These are phyloP conservation scores for Margaritispora aquatica DNA, from an alignment of 495 filamentous ascomycete genomes.

Conservation along the genomic window DNA sequence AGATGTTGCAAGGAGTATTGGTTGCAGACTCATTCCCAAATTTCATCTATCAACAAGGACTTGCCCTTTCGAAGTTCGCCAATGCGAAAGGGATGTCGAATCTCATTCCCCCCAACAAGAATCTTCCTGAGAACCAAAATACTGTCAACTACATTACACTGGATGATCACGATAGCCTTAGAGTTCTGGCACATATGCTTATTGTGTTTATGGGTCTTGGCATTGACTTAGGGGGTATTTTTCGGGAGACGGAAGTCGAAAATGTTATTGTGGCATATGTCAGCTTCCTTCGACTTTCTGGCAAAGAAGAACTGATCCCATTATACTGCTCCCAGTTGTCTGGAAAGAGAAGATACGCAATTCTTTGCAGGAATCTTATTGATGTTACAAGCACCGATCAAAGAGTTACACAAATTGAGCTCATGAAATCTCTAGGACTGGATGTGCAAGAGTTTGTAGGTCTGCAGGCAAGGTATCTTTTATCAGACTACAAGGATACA, in stretches of 20 bases:
- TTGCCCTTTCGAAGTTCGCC: slow-evolving; percentile 45
- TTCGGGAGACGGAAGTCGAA: slow-evolving; percentile 34
- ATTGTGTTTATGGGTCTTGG: slow-evolving; percentile 39
- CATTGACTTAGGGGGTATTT: slow-evolving; percentile 27
- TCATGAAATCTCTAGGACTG: slow-evolving; percentile 51
- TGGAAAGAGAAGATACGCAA: slow-evolving; percentile 36
- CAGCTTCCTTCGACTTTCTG: slow-evolving; percentile 61
- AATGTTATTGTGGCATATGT: slow-evolving; percentile 76
- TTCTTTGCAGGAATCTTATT: slow-evolving; percentile 51
- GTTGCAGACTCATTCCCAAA: slow-evolving; percentile 50
- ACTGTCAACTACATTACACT: slow-evolving; percentile 38
- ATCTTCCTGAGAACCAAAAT: slow-evolving; percentile 17
- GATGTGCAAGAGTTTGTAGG: slow-evolving; percentile 41
- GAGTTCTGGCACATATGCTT: slow-evolving; percentile 56
- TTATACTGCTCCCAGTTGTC: slow-evolving; percentile 78
- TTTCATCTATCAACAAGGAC: slow-evolving; percentile 53
- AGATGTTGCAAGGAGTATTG: slow-evolving; percentile 60
- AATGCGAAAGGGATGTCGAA: slow-evolving; percentile 42
- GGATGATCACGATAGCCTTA: slow-evolving; percentile 49
- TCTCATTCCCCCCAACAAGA: slow-evolving; percentile 35
- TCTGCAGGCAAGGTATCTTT: slow-evolving; percentile 49
- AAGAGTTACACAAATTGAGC: slow-evolving; percentile 51
- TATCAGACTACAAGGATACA: slow-evolving; percentile 35
- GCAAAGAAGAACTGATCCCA: slow-evolving; percentile 69
- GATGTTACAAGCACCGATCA: slow-evolving; percentile 39